Percentiles rank a stretch among this genome's conserved stretches.
Conservation (phyloP, 225 moss, liverwort and hornwort genomes). For the Ulota crispa region DNA sequence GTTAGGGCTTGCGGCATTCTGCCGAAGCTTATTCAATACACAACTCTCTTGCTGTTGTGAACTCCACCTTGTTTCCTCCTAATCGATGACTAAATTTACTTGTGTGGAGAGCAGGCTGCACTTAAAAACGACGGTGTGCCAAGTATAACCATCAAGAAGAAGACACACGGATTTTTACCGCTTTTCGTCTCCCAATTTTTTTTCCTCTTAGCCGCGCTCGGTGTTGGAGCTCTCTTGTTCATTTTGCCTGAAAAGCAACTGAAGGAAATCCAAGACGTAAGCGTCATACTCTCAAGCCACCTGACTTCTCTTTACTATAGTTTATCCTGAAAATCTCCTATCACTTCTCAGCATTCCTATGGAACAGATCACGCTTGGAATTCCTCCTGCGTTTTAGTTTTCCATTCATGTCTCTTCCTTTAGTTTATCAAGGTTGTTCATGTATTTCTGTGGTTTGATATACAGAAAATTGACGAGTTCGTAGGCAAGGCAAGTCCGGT, state of each 20-base stretch:
- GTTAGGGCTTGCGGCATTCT: not conserved
- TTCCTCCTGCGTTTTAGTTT: not conserved
- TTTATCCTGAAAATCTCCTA: not conserved
- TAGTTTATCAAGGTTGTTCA: not conserved
- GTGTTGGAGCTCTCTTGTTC: slow-evolving; percentile 64
- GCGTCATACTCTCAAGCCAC: not conserved
- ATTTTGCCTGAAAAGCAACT: slow-evolving; percentile 65
- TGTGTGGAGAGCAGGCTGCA: slow-evolving; percentile 40
- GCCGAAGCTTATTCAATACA: not conserved
- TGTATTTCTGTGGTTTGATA: not conserved
- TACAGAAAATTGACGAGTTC: slow-evolving; percentile 63
- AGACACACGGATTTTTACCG: slow-evolving; percentile 78
- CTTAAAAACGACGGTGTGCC: slow-evolving; percentile 28
- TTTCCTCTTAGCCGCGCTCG: slow-evolving; percentile 62
- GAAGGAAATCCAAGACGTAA: slow-evolving; percentile 72
- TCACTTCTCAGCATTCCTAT: slow-evolving; percentile 3
- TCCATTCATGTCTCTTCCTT: not conserved
- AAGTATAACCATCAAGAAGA: slow-evolving; percentile 47
- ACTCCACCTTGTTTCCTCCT: not conserved
- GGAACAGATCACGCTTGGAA: slow-evolving; percentile 5
- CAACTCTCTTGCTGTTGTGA: not conserved
- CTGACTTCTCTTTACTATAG: not conserved
- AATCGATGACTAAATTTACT: not conserved
- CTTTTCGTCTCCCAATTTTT: slow-evolving; percentile 84
- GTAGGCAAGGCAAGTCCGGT: slow-evolving; percentile 67